Conservation (phyloP, 257 asterid species). For the Fraxinus quadrangulata region DNA sequence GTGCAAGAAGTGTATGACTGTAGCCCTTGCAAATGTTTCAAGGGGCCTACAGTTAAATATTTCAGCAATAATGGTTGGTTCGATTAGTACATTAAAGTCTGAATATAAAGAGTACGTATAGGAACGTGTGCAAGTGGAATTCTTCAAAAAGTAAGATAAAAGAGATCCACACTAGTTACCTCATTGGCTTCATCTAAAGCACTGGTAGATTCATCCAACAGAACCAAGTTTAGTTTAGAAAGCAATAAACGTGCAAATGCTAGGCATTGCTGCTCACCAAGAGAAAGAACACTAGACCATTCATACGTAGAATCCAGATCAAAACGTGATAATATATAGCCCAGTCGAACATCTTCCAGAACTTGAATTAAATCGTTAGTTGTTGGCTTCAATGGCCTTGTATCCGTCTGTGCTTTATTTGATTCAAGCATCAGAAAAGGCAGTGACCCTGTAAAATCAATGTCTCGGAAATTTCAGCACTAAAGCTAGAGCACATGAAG, state of each 20-base stretch:
- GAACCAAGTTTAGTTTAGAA: slow-evolving; percentile 61
- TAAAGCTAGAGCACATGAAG: slow-evolving; percentile 23
- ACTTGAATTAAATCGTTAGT: slow-evolving; percentile 57
- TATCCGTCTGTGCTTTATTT: slow-evolving; percentile 28
- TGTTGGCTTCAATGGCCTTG: slow-evolving; percentile 52
- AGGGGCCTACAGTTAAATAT: no score
- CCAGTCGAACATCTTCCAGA: slow-evolving; percentile 67
- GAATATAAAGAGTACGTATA: background rate
- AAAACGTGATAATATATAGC: slow-evolving; percentile 56
- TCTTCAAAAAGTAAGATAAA: background rate
- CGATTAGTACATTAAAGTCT: background rate
- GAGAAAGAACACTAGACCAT: slow-evolving; percentile 84
- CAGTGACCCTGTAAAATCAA: slow-evolving; percentile 48
- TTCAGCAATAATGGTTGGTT: background rate
- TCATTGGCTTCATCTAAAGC: slow-evolving; percentile 86
- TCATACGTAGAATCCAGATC: slow-evolving; percentile 61
- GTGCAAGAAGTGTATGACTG: background rate
- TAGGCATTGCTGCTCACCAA: slow-evolving; percentile 86
- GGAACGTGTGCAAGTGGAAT: background rate
- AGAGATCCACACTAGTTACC: slow-evolving; percentile 39
- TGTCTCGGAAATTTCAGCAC: slow-evolving; percentile 11
- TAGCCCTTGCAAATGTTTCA: no score
- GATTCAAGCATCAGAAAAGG: slow-evolving; percentile 41
- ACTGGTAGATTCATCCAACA: slow-evolving; percentile 83
- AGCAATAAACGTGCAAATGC: slow-evolving; percentile 82